Evolutionary conservation across 306 rosid genomes (phyloP).

Genomic region (Leucaena leucocephala): DNA sequence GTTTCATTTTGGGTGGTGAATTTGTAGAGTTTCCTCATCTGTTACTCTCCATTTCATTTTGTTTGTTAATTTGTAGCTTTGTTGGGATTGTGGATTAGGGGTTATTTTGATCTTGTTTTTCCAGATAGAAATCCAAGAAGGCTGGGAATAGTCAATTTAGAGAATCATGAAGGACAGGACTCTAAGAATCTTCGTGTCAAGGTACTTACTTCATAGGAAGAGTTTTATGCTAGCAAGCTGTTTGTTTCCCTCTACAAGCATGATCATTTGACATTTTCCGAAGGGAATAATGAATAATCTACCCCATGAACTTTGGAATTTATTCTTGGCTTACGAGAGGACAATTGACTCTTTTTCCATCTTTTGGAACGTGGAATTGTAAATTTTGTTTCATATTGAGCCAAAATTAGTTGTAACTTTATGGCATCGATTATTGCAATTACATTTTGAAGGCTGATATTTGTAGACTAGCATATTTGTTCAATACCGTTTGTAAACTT

Average conservation of each 20-base stretch:
- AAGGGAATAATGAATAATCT: not conserved
- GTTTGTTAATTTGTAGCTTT: constrained; percentile 17
- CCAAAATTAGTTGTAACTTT: not conserved
- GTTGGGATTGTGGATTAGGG: constrained; percentile 34
- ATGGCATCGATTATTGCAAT: not conserved
- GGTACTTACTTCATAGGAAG: constrained; percentile 46
- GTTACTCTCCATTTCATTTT: not conserved
- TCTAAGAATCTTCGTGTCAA: constrained; percentile 90
- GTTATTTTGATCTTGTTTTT: constrained; percentile 38
- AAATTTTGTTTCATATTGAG: not conserved
- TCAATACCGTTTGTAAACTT: not conserved
- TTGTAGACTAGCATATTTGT: not conserved
- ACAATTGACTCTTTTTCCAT: not conserved
- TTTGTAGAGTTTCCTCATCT: not conserved
- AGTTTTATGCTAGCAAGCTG: constrained; percentile 2
- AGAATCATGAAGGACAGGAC: constrained; percentile 68
- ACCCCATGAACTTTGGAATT: too few species aligned
- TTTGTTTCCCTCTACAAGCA: not conserved
- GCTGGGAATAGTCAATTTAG: constrained; percentile 55
- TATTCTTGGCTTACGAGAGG: not conserved
- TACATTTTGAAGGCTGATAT: not conserved
- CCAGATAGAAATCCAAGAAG: constrained; percentile 72
- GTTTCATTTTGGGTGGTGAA: not conserved
- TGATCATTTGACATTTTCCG: not conserved
- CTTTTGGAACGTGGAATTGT: too few species aligned